These are phyloP conservation scores for Botrytis tulipae DNA, from an alignment of 2,329 filamentous ascomycete species.

Conservation along the genomic window DNA sequence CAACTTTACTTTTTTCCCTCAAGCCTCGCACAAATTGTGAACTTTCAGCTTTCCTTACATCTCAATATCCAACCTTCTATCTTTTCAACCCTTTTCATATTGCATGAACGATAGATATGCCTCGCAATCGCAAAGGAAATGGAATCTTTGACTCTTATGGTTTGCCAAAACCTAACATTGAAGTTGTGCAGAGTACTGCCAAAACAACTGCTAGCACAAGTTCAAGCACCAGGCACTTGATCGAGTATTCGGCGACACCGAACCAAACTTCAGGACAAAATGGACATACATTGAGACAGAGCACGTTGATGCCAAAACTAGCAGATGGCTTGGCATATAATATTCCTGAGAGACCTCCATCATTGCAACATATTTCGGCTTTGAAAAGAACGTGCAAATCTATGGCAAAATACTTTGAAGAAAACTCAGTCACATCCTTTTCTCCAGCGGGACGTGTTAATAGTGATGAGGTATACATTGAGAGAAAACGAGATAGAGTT, in stretches of 20 bases:
- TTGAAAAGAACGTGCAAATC: conserved; percentile 9
- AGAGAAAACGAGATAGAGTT: neutral
- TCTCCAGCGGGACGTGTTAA: neutral
- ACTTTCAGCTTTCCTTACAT: conserved; percentile 15
- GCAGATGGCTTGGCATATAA: conserved; percentile 3
- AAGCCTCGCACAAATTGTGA: conserved; percentile 5
- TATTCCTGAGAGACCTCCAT: neutral
- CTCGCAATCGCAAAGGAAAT: neutral
- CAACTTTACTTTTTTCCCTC: conserved; percentile 12
- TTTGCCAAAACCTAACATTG: conserved; percentile 8
- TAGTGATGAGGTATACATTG: neutral
- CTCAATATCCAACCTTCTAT: neutral
- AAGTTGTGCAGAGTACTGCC: neutral
- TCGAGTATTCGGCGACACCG: neutral
- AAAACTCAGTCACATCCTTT: neutral
- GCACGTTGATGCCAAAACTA: conserved; percentile 9
- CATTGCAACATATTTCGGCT: conserved; percentile 4
- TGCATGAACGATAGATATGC: conserved; percentile 1
- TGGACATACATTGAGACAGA: neutral
- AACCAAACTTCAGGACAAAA: neutral
- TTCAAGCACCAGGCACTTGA: neutral
- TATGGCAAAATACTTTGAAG: neutral
- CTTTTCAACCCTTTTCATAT: neutral
- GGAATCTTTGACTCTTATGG: conserved; percentile 1
- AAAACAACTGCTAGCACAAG: neutral